Conservation (phyloP, 805 yeast species). For the Yarrowia porcina region DNA sequence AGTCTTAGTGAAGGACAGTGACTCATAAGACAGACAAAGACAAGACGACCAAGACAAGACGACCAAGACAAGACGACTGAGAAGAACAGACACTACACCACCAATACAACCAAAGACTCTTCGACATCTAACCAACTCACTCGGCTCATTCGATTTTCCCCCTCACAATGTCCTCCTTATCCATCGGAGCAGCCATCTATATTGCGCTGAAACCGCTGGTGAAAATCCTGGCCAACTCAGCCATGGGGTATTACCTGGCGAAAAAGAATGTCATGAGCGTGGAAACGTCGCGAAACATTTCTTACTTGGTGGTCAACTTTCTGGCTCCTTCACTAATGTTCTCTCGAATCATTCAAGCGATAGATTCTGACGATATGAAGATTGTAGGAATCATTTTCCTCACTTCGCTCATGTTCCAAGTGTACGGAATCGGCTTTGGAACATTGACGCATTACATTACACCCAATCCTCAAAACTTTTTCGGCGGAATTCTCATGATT, state of each 20-base stretch:
- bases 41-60: no score
- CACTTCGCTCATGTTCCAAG: constrained; percentile 46
- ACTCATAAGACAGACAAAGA: no score
- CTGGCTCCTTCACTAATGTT: constrained; percentile 75
- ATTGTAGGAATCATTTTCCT: constrained; percentile 63
- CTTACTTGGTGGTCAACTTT: constrained; percentile 64
- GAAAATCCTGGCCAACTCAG: constrained; percentile 71
- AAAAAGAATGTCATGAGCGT: constrained; percentile 58
- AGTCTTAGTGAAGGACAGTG: no score
- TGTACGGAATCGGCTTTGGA: constrained; percentile 46
- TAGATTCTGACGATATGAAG: constrained; percentile 65
- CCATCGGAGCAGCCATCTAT: constrained; percentile 61
- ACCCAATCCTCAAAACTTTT: constrained; percentile 68
- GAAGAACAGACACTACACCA: not conserved
- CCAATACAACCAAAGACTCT: not conserved
- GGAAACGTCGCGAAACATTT: constrained; percentile 64
- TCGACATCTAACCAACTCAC: no score
- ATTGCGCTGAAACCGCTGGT: constrained; percentile 82
- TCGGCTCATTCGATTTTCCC: not conserved
- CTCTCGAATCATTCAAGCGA: constrained; percentile 63
- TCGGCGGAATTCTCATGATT: constrained; percentile 69
- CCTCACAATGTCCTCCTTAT: not conserved
- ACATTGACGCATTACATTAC: constrained; percentile 46
- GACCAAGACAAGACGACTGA: no score
- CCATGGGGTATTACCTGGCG: constrained; percentile 63